A percentile compares a stretch with the other conserved stretches of the same genome.
These are phyloP conservation scores for Lolium rigidum DNA, from an alignment of 176 grass and related monocot species.

Conservation along the genomic window DNA sequence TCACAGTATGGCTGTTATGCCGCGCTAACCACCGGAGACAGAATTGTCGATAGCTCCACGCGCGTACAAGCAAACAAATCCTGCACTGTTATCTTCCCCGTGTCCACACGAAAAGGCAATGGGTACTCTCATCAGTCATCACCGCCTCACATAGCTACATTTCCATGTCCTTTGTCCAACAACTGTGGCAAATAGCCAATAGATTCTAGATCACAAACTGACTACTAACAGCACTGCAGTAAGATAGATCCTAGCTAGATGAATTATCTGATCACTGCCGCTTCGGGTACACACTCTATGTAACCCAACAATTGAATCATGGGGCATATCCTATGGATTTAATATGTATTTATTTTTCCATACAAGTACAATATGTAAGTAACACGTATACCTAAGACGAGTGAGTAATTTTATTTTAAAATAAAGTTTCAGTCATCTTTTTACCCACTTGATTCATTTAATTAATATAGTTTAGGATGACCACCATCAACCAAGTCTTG, in stretches of 20 bases:
- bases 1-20: slow-evolving; percentile 11
- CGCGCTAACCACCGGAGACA: not conserved
- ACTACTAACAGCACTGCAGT: not conserved
- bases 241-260: not conserved
- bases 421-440: too few species aligned
- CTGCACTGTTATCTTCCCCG: slow-evolving; percentile 6
- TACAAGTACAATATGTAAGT: too few species aligned
- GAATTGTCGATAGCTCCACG: slow-evolving; percentile 22
- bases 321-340: too few species aligned
- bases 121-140: not conserved
- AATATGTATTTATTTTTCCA: too few species aligned
- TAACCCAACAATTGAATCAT: too few species aligned
- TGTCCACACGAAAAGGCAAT: not conserved
- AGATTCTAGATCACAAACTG: too few species aligned
- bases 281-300: too few species aligned
- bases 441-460: too few species aligned
- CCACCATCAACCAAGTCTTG: too few species aligned
- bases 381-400: too few species aligned
- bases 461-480: too few species aligned
- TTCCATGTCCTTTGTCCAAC: not conserved
- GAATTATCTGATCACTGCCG: not conserved
- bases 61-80: slow-evolving; percentile 2
- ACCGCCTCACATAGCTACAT: not conserved
- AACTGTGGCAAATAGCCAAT: not conserved
- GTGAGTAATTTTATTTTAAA: too few species aligned